Evolutionary conservation across 1,139 yeast genomes (phyloP).

Genomic region (Petasospora rhodanensis): DNA sequence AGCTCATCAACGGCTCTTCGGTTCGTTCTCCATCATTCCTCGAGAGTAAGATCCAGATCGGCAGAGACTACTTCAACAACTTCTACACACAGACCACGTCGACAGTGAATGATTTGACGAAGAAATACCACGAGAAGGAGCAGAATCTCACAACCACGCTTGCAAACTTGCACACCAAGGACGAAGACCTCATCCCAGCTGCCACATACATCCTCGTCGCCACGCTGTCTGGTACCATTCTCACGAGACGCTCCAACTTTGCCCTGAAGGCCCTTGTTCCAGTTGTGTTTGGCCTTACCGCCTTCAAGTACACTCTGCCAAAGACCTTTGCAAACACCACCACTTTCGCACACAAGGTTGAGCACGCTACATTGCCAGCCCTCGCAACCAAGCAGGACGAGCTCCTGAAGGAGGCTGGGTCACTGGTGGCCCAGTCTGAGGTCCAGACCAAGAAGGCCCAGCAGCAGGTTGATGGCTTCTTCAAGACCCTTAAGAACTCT

Average conservation of each 20-base stretch:
- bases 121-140: constrained; percentile 56
- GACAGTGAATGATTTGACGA: constrained; percentile 40
- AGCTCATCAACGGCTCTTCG: constrained; percentile 52
- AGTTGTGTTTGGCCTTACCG: constrained; percentile 56
- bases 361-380: constrained; percentile 58
- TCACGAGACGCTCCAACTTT: constrained; percentile 68
- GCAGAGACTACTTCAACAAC: constrained; percentile 45
- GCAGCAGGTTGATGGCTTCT: constrained; percentile 33
- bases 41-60: constrained; percentile 25
- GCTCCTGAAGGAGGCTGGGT: constrained; percentile 41
- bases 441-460: constrained; percentile 33
- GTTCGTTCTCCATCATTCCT: constrained; percentile 43
- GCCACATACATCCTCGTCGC: constrained; percentile 68
- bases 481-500: constrained; percentile 42
- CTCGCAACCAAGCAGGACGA: constrained; percentile 64
- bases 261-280: constrained; percentile 61
- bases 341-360: constrained; percentile 59
- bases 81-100: constrained; percentile 32
- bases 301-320: constrained; percentile 77
- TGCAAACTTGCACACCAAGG: constrained; percentile 61
- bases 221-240: constrained; percentile 73
- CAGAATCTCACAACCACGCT: constrained; percentile 62
- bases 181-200: constrained; percentile 77
- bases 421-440: constrained; percentile 36
- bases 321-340: constrained; percentile 66